Conservation (phyloP, 78 protist genomes). For the Dictyostelium firmibasis region DNA sequence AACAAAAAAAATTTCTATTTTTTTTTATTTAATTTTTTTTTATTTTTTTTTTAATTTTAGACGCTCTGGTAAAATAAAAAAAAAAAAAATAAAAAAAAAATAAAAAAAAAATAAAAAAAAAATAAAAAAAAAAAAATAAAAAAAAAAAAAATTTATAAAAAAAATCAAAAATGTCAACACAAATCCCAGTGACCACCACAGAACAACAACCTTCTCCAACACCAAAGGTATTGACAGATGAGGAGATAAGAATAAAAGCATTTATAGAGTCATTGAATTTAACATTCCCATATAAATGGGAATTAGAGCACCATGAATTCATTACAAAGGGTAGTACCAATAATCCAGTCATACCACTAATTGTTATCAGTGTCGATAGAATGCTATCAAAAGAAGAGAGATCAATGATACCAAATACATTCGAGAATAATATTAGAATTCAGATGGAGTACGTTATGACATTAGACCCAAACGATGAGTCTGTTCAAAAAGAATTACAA, state of each 20-base stretch:
- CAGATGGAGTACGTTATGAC: constrained; percentile 18
- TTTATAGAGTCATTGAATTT: constrained; percentile 1
- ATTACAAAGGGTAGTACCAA: neutral
- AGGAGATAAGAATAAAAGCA: neutral
- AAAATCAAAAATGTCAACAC: neutral
- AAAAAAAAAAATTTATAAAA: neutral
- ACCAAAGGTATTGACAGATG: neutral
- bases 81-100: too few relatives aligned
- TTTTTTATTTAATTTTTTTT: neutral
- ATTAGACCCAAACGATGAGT: constrained; percentile 13
- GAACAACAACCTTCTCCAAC: neutral
- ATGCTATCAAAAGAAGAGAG: constrained; percentile 15
- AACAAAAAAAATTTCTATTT: neutral
- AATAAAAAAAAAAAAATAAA: neutral
- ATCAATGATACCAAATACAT: neutral
- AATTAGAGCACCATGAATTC: constrained; percentile 1
- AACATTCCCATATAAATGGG: constrained; percentile 12
- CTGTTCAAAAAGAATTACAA: neutral
- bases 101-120: too few relatives aligned
- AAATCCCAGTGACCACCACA: neutral
- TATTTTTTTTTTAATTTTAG: too few relatives aligned
- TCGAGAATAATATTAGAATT: neutral
- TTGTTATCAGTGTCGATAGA: constrained; percentile 1
- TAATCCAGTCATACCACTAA: constrained; percentile 7
- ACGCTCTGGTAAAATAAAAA: too few relatives aligned